A percentile compares a stretch with the other conserved stretches of the same genome.
These are phyloP conservation scores for Myochromella boudieri DNA, from an alignment of 768 basidiomycete genomes.

Conservation along the genomic window DNA sequence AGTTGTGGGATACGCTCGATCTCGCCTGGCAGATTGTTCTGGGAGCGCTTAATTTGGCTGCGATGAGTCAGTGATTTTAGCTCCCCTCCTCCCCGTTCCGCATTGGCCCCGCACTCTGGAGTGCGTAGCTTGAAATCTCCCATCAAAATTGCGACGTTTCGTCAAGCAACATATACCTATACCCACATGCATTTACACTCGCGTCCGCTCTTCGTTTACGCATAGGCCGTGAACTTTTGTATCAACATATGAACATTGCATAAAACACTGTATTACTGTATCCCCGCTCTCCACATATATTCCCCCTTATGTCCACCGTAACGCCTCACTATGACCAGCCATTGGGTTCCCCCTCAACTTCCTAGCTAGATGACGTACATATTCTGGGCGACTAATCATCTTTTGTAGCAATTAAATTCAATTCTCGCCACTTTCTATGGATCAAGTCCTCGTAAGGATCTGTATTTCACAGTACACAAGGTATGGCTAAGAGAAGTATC, in stretches of 20 bases:
- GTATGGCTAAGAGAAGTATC: too few species aligned
- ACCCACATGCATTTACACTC: not conserved
- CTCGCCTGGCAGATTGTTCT: constrained; percentile 79
- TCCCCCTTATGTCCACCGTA: constrained; percentile 5
- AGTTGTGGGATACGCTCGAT: constrained; percentile 77
- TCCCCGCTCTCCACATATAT: constrained; percentile 3
- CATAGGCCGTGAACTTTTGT: constrained; percentile 16
- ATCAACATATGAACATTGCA: constrained; percentile 16
- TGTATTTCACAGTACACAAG: too few species aligned
- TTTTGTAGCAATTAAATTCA: constrained; percentile 11
- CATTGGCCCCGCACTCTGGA: constrained; percentile 6
- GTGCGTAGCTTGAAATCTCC: not conserved
- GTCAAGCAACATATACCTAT: constrained; percentile 1
- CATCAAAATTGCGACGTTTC: not conserved
- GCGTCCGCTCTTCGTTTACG: constrained; percentile 4
- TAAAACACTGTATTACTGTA: constrained; percentile 10
- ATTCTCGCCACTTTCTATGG: not conserved
- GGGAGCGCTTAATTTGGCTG: constrained; percentile 51
- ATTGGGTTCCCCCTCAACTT: too few species aligned
- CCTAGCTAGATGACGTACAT: too few species aligned
- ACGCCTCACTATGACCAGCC: too few species aligned
- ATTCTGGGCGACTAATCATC: too few species aligned
- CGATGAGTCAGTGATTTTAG: constrained; percentile 29
- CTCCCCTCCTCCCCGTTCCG: not conserved
- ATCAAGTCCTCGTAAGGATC: too few species aligned